Percentiles rank a stretch among this genome's conserved stretches.
These are phyloP conservation scores for Stemphylium lycopersici DNA, from an alignment of 2,329 filamentous ascomycete genomes.

Conservation along the genomic window DNA sequence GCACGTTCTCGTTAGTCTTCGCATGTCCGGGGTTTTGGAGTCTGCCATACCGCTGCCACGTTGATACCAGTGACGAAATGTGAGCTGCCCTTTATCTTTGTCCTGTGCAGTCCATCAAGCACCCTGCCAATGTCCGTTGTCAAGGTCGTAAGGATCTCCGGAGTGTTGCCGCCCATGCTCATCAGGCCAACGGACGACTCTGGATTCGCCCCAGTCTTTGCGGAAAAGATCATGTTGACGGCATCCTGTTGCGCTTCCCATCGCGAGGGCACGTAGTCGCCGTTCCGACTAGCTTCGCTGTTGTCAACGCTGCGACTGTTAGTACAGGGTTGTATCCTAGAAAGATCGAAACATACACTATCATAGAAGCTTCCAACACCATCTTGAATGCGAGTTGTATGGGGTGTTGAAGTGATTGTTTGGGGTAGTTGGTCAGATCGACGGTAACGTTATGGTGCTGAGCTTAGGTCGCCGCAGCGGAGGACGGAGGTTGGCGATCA, in stretches of 20 bases:
- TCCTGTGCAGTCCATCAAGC: conserved; percentile 79
- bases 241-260: conserved; percentile 97
- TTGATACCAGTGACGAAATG: conserved; percentile 94
- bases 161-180: conserved; percentile 98
- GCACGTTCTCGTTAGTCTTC: conserved; percentile 50
- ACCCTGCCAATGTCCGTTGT: conserved; percentile 97
- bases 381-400: conserved; percentile 65
- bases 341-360: conserved; percentile 64
- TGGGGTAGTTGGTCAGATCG: conserved; percentile 18
- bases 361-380: conserved; percentile 99
- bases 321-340: conserved; percentile 27
- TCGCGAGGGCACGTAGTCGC: conserved; percentile 87
- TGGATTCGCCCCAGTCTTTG: conserved; percentile 92
- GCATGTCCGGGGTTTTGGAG: conserved; percentile 69
- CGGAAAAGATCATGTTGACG: conserved; percentile 92
- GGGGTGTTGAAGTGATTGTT: conserved; percentile 6
- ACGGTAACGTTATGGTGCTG: conserved; percentile 23
- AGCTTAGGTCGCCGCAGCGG: conserved; percentile 29
- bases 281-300: conserved; percentile 97
- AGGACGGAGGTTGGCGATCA: conserved; percentile 24
- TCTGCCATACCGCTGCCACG: conserved; percentile 78
- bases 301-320: conserved; percentile 77
- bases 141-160: conserved; percentile 93
- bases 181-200: conserved; percentile 97
- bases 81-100: conserved; percentile 84